Percentiles rank a stretch among this genome's conserved stretches.
Conservation (phyloP, 768 basidiomycete genomes). For the Amanita pseudoporphyria region DNA sequence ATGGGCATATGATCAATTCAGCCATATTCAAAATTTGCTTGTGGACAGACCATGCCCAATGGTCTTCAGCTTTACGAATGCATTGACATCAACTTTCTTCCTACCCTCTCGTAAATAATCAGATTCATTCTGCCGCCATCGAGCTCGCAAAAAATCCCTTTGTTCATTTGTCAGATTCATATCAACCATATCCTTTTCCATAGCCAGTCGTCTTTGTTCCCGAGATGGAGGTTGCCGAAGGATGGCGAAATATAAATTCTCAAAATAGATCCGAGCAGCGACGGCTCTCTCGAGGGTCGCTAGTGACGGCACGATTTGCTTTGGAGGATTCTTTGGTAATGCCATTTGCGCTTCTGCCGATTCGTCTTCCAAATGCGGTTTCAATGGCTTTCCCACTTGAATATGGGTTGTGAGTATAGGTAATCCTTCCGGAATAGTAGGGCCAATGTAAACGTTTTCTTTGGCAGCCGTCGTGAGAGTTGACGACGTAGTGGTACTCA, state of each 20-base stretch:
- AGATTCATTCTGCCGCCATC: slow-evolving; percentile 84
- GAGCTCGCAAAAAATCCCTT: slow-evolving; percentile 60
- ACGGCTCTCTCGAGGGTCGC: slow-evolving; percentile 91
- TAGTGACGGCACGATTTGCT: slow-evolving; percentile 51
- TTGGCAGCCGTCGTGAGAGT: slow-evolving; percentile 67
- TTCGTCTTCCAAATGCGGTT: slow-evolving; percentile 58
- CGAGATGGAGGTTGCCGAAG: slow-evolving; percentile 80
- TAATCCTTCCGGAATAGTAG: slow-evolving; percentile 37
- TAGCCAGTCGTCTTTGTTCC: slow-evolving; percentile 74
- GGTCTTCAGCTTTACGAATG: slow-evolving; percentile 84
- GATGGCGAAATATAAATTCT: slow-evolving; percentile 80
- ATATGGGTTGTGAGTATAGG: slow-evolving; percentile 49
- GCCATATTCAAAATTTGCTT: slow-evolving; percentile 11
- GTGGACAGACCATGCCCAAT: slow-evolving; percentile 75
- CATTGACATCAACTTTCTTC: slow-evolving; percentile 72
- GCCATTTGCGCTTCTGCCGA: slow-evolving; percentile 28
- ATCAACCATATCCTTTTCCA: slow-evolving; percentile 79
- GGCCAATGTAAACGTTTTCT: slow-evolving; percentile 48
- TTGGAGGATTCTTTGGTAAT: slow-evolving; percentile 31
- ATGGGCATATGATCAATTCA: slow-evolving; percentile 17
- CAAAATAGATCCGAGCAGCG: slow-evolving; percentile 88
- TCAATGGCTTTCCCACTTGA: slow-evolving; percentile 50
- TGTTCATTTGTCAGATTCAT: slow-evolving; percentile 64
- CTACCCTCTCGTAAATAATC: slow-evolving; percentile 81
- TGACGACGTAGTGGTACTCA: slow-evolving; percentile 61